Conservation (phyloP, 2,329 filamentous ascomycete species). For the Colletotrichum phormii region DNA sequence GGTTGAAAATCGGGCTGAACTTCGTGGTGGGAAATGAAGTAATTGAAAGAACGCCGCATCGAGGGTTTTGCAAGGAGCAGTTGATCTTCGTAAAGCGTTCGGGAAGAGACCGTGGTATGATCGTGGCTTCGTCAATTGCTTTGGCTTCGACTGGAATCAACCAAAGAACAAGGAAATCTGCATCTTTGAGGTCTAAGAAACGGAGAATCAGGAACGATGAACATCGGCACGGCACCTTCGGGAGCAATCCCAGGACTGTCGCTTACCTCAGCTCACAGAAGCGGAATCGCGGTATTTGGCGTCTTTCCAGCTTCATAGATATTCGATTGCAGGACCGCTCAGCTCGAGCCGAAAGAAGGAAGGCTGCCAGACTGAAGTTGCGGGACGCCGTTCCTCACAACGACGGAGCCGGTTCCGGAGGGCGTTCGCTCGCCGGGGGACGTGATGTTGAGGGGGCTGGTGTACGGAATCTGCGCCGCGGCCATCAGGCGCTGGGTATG, state of each 20-base stretch:
- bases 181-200: neutral
- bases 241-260: neutral
- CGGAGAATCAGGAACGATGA: neutral
- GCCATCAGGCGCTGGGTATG: constrained; percentile 7
- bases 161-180: neutral
- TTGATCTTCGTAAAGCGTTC: neutral
- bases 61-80: neutral
- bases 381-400: neutral
- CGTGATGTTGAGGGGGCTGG: neutral
- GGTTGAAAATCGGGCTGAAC: neutral
- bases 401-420: neutral
- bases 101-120: neutral
- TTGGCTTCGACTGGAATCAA: neutral
- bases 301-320: neutral
- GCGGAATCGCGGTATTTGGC: too few species aligned
- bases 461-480: neutral
- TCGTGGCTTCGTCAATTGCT: neutral
- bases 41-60: neutral
- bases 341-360: neutral
- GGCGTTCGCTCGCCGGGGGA: neutral
- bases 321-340: neutral
- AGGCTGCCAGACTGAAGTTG: neutral
- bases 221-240: neutral
- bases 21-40: neutral
- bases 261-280: neutral